Base-by-base conservation (phyloP, 768 basidiomycete genomes). In the Lactarius deliciosus region DNA sequence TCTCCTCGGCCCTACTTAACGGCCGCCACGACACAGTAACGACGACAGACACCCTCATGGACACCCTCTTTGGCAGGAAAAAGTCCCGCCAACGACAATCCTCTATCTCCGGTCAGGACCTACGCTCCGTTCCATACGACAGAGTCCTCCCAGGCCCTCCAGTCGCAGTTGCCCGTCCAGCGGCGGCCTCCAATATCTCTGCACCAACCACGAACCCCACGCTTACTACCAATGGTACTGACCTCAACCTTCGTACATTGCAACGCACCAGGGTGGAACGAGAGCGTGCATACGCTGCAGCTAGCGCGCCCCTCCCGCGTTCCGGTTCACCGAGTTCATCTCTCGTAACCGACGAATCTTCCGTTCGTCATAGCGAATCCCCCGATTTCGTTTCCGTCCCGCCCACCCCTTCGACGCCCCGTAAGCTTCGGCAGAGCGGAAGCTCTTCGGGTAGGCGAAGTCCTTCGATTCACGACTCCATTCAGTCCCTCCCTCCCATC, bases 201-300 rank as follows among this genome's bases (percentile, higher is more conserved):
- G 92, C 91, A 5, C 91, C 91, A 9, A 88, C 89, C 72, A 92
- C 91, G 30, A 94, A 94, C 72, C 91, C 91, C 7, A 85, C 86
- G 15, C 84, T 93, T 64, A 91, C 90, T 2, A 66, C 82, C 54
- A 80, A 84, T 70, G 92, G 91, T 45, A 86, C 88, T 11, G 89
- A 91, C 68, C 78, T 91, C 73, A 92, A 88, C 76, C 81, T 84
- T 70, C 84, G 81, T 73, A 79, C 82, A 28, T 75, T 85, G 72
- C 80, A 82, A 57, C 82, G 81, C 65, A 76, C 76, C 62, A 83
- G 79, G 72, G 74, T 75, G 30, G 90, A 89, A 62, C 77, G 86
- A 66, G 87, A 89, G 55, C 80, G 79, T 61, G 74, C 77, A 22
- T 85, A 86, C 70, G 81, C 73, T n/a, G 41, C 68, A 79, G 25